Evolutionary conservation across 768 basidiomycete genomes (phyloP).

Genomic region (Podaxis rugospora): DNA sequence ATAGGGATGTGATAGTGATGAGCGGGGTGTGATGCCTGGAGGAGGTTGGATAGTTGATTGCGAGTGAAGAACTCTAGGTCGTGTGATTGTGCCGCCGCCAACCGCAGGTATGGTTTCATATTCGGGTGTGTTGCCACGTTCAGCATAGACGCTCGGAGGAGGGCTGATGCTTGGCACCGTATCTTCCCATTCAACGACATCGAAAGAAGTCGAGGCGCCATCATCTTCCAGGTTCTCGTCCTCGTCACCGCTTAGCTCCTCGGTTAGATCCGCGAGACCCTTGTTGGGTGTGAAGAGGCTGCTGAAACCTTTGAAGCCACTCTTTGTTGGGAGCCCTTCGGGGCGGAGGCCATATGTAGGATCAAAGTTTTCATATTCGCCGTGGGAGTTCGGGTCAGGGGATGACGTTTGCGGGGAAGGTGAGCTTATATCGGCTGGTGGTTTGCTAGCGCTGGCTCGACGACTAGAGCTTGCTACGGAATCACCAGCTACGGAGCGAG

Average conservation of each 20-base stretch:
- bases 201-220: slow-evolving; percentile 48
- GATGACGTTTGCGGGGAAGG: slow-evolving; percentile 18
- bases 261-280: slow-evolving; percentile 77
- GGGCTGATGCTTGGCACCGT: slow-evolving; percentile 42
- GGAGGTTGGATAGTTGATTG: slow-evolving; percentile 69
- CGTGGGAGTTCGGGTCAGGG: slow-evolving; percentile 22
- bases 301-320: slow-evolving; percentile 75
- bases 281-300: slow-evolving; percentile 64
- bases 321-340: slow-evolving; percentile 84
- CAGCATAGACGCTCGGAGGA: slow-evolving; percentile 35
- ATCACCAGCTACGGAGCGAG: slow-evolving; percentile 38
- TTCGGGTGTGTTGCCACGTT: slow-evolving; percentile 45
- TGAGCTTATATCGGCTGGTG: slow-evolving; percentile 12
- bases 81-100: slow-evolving; percentile 82
- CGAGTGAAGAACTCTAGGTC: slow-evolving; percentile 82
- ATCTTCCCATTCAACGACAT: slow-evolving; percentile 70
- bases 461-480: slow-evolving; percentile 32
- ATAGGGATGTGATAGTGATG: slow-evolving; percentile 15
- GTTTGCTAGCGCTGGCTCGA: slow-evolving; percentile 15
- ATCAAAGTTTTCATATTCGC: slow-evolving; percentile 79
- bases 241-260: slow-evolving; percentile 47
- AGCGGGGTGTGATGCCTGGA: slow-evolving; percentile 16
- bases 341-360: slow-evolving; percentile 95
- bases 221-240: slow-evolving; percentile 34
- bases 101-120: slow-evolving; percentile 91